These are phyloP conservation scores for Seminavis robusta DNA, from an alignment of 108 stramenopile genomes.

Conservation along the genomic window DNA sequence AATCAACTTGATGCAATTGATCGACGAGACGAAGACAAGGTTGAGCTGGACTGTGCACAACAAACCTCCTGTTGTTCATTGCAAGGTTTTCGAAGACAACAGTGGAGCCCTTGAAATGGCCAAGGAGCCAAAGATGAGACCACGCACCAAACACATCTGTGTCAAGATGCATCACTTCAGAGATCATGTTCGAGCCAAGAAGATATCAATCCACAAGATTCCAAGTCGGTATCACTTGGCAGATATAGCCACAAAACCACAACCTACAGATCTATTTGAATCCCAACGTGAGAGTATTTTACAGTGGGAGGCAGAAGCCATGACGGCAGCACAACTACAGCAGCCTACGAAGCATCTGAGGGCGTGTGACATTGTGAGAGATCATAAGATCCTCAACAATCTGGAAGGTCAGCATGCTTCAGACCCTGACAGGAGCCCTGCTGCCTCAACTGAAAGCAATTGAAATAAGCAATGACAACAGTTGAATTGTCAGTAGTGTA, in stretches of 20 bases:
- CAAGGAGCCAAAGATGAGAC: conserved; percentile 16
- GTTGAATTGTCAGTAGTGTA: too few relatives aligned
- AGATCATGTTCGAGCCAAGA: background rate
- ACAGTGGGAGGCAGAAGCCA: too few relatives aligned
- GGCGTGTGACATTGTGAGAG: too few relatives aligned
- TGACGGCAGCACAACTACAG: too few relatives aligned
- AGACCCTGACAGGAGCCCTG: too few relatives aligned
- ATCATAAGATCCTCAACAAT: too few relatives aligned
- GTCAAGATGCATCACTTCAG: conserved; percentile 23
- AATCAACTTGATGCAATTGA: conserved; percentile 20
- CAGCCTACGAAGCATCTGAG: too few relatives aligned
- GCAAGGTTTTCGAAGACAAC: conserved; percentile 31
- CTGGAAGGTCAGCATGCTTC: too few relatives aligned
- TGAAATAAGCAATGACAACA: too few relatives aligned
- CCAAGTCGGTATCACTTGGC: conserved; percentile 22
- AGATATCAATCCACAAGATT: conserved; percentile 13
- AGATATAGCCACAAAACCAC: conserved; percentile 33
- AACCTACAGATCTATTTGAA: conserved; percentile 13
- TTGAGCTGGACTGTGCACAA: background rate
- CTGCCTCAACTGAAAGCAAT: too few relatives aligned
- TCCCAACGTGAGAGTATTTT: too few relatives aligned
- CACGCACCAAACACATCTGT: conserved; percentile 33
- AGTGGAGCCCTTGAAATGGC: conserved; percentile 20
- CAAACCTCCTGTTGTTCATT: conserved; percentile 3
- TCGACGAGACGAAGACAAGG: conserved; percentile 12